Base-by-base conservation (phyloP, 1,284 basidiomycete genomes). In the Apiotrichum mycotoxinovorans region DNA sequence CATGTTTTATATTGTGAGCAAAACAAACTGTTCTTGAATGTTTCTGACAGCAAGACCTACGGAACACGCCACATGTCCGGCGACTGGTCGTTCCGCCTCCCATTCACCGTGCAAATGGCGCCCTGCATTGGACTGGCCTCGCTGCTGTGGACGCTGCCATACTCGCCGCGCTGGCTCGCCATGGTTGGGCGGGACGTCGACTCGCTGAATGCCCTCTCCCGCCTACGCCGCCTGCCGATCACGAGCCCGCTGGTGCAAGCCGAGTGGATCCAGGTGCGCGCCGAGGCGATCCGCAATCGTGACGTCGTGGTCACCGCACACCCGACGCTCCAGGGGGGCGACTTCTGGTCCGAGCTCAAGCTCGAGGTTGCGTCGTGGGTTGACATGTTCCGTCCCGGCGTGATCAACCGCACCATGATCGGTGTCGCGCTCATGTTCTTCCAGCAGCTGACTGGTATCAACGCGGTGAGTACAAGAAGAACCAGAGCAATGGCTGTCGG, bases 101-200 rank as follows among this genome's bases (percentile, higher is more conserved):
- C 52, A n/a, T 43, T 43, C 33, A 23, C 23, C 10, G 14, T 52
- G 4, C 51, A 52, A 30, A 44, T 41, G 34, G 48, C 43, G 26
- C 54, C 51, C n/a, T 26, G 30, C 35, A 15, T 56, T 5, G 35
- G 27, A n/a, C 43, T 56, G 14, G 44, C 26, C 17, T 66, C 84
- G 30, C 83, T 83, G 12, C 35, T 60, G 54, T 58, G 52, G 34
- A 23, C 37, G 15, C 68, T 25, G 80, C 82, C 46, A 14, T 37
- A 48, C 84, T 84, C 71, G 73, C 85, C 63, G 83, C 84, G 22
- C 79, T 78, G 62, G 84, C 82, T 85, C 22, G 75, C 84, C 3
- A 80, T 83, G 33, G 33, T 25, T 14, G 67, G 67, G 3, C 52
- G 61, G n/a, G 61, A 68, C 35, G 55, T 63, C 42, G 66, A 71